Evolutionary conservation across 2,329 filamentous ascomycete genomes (phyloP).

Genomic region (Penicillium italicum): DNA sequence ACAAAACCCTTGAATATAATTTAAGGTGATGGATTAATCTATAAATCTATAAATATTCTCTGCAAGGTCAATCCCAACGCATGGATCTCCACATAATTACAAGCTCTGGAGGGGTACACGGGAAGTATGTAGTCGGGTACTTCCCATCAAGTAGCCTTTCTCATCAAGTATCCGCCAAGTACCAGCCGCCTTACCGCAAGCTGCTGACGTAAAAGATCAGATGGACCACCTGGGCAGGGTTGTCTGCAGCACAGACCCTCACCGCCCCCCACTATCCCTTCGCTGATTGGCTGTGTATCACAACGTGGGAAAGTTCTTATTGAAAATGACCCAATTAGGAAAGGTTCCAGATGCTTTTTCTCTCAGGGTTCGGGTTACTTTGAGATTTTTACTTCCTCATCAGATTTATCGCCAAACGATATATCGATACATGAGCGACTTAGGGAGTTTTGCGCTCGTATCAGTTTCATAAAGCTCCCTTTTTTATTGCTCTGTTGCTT

Average conservation of each 20-base stretch:
- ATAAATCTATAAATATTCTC: conserved; percentile 12
- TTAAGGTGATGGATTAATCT: conserved; percentile 6
- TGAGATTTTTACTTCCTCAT: conserved; percentile 6
- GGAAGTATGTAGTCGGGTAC: no score
- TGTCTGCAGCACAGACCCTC: conserved; percentile 8
- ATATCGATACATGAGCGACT: conserved; percentile 49
- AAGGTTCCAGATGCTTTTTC: conserved; percentile 20
- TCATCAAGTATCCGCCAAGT: neutral
- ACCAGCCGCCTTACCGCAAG: neutral
- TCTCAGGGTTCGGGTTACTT: neutral
- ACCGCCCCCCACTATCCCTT: conserved; percentile 3
- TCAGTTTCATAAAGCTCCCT: conserved; percentile 47
- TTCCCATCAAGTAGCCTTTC: neutral
- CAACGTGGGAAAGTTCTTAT: conserved; percentile 8
- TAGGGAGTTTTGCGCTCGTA: conserved; percentile 57
- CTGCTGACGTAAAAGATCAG: conserved; percentile 5
- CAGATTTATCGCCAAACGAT: conserved; percentile 3
- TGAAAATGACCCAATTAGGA: conserved; percentile 16
- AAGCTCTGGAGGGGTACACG: neutral
- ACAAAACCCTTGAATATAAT: no score
- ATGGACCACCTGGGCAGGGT: neutral
- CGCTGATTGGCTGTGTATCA: neutral
- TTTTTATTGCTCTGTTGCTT: neutral
- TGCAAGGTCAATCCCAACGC: conserved; percentile 3
- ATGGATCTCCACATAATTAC: conserved; percentile 8